Evolutionary conservation across 768 basidiomycete genomes (phyloP).

Genomic region (Auriscalpium vulgare): DNA sequence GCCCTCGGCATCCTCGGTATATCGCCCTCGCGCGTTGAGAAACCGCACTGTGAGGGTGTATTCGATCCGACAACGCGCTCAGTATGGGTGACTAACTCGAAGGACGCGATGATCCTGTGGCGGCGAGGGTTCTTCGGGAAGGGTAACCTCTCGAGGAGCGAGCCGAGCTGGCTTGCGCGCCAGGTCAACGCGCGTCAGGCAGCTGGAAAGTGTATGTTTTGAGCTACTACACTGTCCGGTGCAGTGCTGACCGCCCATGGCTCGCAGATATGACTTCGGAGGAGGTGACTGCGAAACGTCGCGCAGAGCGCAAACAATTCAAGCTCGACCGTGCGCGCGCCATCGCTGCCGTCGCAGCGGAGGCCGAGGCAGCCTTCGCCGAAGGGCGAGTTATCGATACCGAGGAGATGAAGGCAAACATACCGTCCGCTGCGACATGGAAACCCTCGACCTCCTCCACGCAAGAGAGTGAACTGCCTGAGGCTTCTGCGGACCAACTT

Average conservation of each 20-base stretch:
- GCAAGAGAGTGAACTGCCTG: slow-evolving; percentile 16
- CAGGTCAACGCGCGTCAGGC: slow-evolving; percentile 55
- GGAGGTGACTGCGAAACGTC: slow-evolving; percentile 81
- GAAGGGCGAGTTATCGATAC: slow-evolving; percentile 57
- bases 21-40: slow-evolving; percentile 50
- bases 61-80: slow-evolving; percentile 78
- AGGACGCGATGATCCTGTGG: slow-evolving; percentile 72
- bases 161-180: slow-evolving; percentile 86
- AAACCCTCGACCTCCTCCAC: slow-evolving; percentile 35
- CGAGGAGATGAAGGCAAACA: slow-evolving; percentile 43
- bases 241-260: background rate
- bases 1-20: slow-evolving; percentile 39
- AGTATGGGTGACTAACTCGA: slow-evolving; percentile 70
- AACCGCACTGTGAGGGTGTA: slow-evolving; percentile 68
- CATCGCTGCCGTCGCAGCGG: slow-evolving; percentile 72
- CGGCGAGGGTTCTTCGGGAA: slow-evolving; percentile 94
- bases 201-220: slow-evolving; percentile 49
- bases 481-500: slow-evolving; percentile 27
- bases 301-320: slow-evolving; percentile 85
- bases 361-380: slow-evolving; percentile 74
- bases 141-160: slow-evolving; percentile 88
- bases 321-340: slow-evolving; percentile 88
- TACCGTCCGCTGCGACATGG: slow-evolving; percentile 81
- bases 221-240: background rate
- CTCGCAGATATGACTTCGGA: slow-evolving; percentile 72